These are phyloP conservation scores for Rhizoclosmatium sp. DNA, from an alignment of 192 early-diverging fungal species.

Conservation along the genomic window DNA sequence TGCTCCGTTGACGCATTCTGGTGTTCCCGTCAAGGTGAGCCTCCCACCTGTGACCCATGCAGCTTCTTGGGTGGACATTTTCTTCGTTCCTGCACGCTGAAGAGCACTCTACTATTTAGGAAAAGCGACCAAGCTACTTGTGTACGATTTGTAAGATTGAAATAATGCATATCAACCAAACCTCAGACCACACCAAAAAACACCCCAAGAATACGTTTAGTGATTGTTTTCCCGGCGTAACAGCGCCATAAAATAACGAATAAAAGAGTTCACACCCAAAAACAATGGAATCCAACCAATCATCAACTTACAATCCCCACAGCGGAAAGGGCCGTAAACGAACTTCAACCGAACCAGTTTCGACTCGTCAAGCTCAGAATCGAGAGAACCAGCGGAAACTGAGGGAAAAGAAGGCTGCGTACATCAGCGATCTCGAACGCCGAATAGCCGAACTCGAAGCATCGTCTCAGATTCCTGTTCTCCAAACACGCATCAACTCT, in stretches of 20 bases:
- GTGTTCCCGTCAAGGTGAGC: constrained; percentile 10
- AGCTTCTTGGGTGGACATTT: no score
- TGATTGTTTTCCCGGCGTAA: constrained; percentile 7
- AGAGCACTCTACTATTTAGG: no score
- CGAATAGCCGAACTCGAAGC: not conserved
- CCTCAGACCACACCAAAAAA: constrained; percentile 3
- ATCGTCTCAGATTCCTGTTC: not conserved
- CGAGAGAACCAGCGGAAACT: constrained; percentile 6
- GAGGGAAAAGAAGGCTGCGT: not conserved
- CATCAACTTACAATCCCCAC: not conserved
- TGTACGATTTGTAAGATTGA: constrained; percentile 1
- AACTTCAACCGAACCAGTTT: not conserved
- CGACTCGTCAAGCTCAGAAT: not conserved
- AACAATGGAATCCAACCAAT: not conserved
- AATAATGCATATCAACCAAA: not conserved
- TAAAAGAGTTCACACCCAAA: no score
- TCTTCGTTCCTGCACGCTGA: no score
- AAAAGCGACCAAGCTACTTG: not conserved
- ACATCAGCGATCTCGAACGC: not conserved
- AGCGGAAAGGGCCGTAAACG: not conserved
- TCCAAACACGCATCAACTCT: not conserved
- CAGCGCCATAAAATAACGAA: not conserved
- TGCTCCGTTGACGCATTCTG: not conserved
- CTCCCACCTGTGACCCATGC: no score
- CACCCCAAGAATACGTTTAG: constrained; percentile 17